Evolutionary conservation across 805 yeast species (phyloP).

Genomic region (Ogataea pini): DNA sequence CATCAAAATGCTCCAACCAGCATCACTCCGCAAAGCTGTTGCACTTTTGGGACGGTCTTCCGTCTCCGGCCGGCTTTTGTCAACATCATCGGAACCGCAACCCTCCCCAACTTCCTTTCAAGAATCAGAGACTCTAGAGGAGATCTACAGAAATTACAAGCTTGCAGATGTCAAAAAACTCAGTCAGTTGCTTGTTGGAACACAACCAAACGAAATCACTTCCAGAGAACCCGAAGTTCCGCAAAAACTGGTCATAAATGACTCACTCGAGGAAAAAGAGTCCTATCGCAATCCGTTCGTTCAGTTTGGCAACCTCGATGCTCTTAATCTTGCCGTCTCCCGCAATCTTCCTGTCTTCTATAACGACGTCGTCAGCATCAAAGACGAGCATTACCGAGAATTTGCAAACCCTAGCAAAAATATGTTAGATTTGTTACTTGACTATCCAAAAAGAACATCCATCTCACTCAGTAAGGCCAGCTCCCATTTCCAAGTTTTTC

Average conservation of each 20-base stretch:
- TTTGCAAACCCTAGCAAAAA: constrained; percentile 10
- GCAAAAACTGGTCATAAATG: constrained; percentile 1
- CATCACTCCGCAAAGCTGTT: not conserved
- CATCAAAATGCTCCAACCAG: not conserved
- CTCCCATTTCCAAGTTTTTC: not conserved
- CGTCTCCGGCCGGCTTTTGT: not conserved
- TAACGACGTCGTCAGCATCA: constrained; percentile 19
- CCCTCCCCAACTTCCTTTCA: not conserved
- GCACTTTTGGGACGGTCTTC: not conserved
- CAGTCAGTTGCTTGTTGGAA: constrained; percentile 1
- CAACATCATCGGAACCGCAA: not conserved
- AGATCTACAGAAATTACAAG: not conserved
- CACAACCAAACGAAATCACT: not conserved
- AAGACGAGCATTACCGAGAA: constrained; percentile 18
- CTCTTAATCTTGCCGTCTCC: constrained; percentile 18
- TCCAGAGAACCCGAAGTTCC: constrained; percentile 11
- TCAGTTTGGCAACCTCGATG: constrained; percentile 16
- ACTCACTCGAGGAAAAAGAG: constrained; percentile 19
- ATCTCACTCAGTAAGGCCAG: not conserved
- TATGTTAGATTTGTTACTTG: constrained; percentile 17
- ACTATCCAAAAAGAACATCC: constrained; percentile 6
- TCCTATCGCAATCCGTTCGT: constrained; percentile 20
- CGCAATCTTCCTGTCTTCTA: constrained; percentile 17
- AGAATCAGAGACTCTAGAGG: constrained; percentile 1
- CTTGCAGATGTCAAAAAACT: constrained; percentile 8